Evolutionary conservation across 768 basidiomycete species (phyloP).

Genomic region (Arthromyces matolae): DNA sequence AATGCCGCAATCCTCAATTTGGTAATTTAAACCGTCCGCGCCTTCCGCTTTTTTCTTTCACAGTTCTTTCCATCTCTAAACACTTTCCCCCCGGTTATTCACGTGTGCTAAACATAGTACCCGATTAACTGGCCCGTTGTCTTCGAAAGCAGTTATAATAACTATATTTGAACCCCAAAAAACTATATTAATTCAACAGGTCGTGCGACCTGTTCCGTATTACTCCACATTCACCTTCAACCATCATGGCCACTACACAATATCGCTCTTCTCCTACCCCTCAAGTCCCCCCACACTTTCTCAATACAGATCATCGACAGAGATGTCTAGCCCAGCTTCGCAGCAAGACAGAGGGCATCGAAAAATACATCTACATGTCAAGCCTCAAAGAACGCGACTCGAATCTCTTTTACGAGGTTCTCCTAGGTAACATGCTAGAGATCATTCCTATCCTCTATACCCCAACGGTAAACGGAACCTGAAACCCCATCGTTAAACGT

Average conservation of each 20-base stretch:
- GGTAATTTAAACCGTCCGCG: constrained; percentile 23
- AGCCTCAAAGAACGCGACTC: constrained; percentile 61
- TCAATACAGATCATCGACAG: constrained; percentile 47
- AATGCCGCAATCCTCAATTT: constrained; percentile 29
- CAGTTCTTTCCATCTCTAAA: constrained; percentile 20
- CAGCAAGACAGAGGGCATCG: constrained; percentile 51
- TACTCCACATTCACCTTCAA: background rate
- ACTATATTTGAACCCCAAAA: constrained; percentile 2
- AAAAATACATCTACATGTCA: constrained; percentile 70
- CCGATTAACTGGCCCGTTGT: background rate
- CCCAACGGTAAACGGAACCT: constrained; percentile 49
- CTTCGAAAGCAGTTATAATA: background rate
- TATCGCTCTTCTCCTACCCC: constrained; percentile 10
- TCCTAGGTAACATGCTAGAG: constrained; percentile 61
- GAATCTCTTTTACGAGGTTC: constrained; percentile 61
- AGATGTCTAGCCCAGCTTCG: constrained; percentile 57
- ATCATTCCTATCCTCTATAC: constrained; percentile 72
- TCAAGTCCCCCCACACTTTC: constrained; percentile 46
- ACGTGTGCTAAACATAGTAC: constrained; percentile 21
- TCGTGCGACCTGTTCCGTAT: background rate
- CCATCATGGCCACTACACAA: constrained; percentile 4
- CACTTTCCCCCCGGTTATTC: constrained; percentile 22
- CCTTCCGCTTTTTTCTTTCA: constrained; percentile 23
- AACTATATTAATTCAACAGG: constrained; percentile 7
- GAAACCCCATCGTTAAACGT: background rate